Percentiles rank a stretch among this genome's conserved stretches.
Conservation (phyloP, 495 filamentous ascomycete species). For the Penicillium arizonense region DNA sequence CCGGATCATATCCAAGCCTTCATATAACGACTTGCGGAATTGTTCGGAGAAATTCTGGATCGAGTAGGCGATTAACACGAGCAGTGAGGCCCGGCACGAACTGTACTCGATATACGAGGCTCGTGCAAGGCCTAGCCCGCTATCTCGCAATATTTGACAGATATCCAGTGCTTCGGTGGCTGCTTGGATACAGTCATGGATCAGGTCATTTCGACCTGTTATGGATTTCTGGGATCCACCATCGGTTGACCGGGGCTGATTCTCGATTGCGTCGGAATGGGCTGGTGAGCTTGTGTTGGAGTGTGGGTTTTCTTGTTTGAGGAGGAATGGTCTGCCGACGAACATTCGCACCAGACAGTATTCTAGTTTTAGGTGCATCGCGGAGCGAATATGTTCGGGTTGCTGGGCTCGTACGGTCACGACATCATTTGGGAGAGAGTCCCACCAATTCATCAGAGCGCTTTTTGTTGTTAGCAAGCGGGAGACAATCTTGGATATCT, state of each 20-base stretch:
- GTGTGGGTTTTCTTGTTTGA: constrained; percentile 8
- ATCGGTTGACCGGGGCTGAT: neutral
- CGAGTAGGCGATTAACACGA: constrained; percentile 33
- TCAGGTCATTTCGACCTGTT: constrained; percentile 13
- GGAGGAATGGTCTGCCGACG: constrained; percentile 33
- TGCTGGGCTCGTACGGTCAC: neutral
- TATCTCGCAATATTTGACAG: constrained; percentile 25
- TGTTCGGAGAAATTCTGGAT: constrained; percentile 24
- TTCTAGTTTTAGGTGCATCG: constrained; percentile 30
- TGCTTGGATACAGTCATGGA: constrained; percentile 27
- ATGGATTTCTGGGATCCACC: neutral
- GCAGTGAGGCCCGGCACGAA: constrained; percentile 33
- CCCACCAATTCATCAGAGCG: constrained; percentile 26
- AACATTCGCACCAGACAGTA: constrained; percentile 33
- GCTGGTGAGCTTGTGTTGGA: constrained; percentile 4
- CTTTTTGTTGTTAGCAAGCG: constrained; percentile 10
- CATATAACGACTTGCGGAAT: constrained; percentile 16
- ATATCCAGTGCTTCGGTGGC: constrained; percentile 24
- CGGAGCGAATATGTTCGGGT: constrained; percentile 11
- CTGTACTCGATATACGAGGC: constrained; percentile 40
- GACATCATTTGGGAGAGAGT: constrained; percentile 16
- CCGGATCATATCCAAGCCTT: constrained; percentile 32
- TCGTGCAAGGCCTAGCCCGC: constrained; percentile 28
- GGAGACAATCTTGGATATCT: constrained; percentile 12
- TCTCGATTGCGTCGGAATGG: neutral